Evolutionary conservation across 768 basidiomycete genomes (phyloP), one percentile per base, ranked within the genome.

Genomic region (Cystoderma amianthinum): DNA sequence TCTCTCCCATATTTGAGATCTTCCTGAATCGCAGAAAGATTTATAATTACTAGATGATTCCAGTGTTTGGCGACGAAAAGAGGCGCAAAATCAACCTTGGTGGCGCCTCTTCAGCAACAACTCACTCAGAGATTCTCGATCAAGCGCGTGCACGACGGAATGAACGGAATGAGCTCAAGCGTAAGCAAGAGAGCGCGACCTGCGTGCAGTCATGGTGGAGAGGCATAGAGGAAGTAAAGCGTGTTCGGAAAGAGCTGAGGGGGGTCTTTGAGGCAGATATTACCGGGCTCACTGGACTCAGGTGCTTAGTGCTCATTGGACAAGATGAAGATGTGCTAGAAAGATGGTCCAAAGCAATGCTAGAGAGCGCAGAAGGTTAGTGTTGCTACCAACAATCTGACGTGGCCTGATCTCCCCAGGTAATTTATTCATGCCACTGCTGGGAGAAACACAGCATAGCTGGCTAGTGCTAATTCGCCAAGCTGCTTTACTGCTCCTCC

Each of bases 1-100:
- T 28, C 25, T 28, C 25, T 28, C 25, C n/a, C n/a, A n/a, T n/a
- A 28, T n/a, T 28, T n/a, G n/a, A n/a, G 25, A 28, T 28, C 25
- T 28, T n/a, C 25, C 7, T 7, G 25, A n/a, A 28, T 28, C 25
- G 25, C 7, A n/a, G n/a, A 28, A 23, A 38, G 11, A 12, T 16
- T 18, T 24, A 15, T 15, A 25, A 30, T 17, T 33, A 15, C 9
- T 40, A 44, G 35, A 60, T 60, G 59, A 37, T 58, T 25, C 68
- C 71, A 12, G 37, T 78, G 34, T 77, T 80, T 49, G 71, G 67
- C 25, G 65, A 69, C 50, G 72, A 80, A 39, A 61, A 64, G 33
- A 69, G 77, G 42, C 73, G 81, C 33, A 69, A 73, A 50, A 90
- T 90, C 48, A 89, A 90, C 55, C 72, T 90, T 15, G 88, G 88